phyloP scores from a whole-genome alignment of 371 early-diverging fungal genomes.

The Mucor piriformis region DNA sequence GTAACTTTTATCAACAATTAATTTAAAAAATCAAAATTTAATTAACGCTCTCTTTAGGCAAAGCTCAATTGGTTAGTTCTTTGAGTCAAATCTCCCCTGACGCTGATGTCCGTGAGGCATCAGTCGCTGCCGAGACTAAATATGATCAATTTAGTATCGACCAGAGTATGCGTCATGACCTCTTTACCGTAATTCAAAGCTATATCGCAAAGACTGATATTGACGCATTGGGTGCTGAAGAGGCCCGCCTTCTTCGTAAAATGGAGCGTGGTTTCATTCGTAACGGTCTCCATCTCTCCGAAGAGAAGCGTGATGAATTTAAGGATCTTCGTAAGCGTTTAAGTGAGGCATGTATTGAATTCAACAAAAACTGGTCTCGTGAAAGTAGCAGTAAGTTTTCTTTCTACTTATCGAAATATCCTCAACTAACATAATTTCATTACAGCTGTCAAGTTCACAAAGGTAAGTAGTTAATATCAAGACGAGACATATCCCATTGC shows the following conservation, averaged over 20 bases:
- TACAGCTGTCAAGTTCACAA: slow-evolving; percentile 48
- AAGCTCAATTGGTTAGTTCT: slow-evolving; percentile 56
- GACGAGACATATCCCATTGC: neutral
- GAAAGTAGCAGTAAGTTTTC: slow-evolving; percentile 50
- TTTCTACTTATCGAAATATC: neutral
- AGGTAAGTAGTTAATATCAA: slow-evolving; percentile 24
- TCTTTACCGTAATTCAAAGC: slow-evolving; percentile 64
- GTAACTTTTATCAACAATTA: slow-evolving; percentile 10
- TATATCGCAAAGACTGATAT: slow-evolving; percentile 60
- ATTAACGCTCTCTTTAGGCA: slow-evolving; percentile 24
- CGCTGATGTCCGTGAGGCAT: slow-evolving; percentile 72
- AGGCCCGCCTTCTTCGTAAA: slow-evolving; percentile 68
- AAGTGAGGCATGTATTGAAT: slow-evolving; percentile 69
- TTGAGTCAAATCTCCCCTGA: slow-evolving; percentile 71
- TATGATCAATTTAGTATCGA: slow-evolving; percentile 77
- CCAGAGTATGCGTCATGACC: slow-evolving; percentile 76
- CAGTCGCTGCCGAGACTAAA: slow-evolving; percentile 63
- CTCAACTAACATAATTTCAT: neutral
- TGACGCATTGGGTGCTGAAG: slow-evolving; percentile 56
- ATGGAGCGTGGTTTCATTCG: slow-evolving; percentile 66
- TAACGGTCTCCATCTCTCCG: slow-evolving; percentile 70
- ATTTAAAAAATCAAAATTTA: neutral
- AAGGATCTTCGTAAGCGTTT: slow-evolving; percentile 68
- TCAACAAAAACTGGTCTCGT: slow-evolving; percentile 67
- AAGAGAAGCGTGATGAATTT: slow-evolving; percentile 62